Evolutionary conservation across 345 rosid species (phyloP), one percentile per base, ranked within the genome.

Genomic region (Xanthoceras sorbifolium): DNA sequence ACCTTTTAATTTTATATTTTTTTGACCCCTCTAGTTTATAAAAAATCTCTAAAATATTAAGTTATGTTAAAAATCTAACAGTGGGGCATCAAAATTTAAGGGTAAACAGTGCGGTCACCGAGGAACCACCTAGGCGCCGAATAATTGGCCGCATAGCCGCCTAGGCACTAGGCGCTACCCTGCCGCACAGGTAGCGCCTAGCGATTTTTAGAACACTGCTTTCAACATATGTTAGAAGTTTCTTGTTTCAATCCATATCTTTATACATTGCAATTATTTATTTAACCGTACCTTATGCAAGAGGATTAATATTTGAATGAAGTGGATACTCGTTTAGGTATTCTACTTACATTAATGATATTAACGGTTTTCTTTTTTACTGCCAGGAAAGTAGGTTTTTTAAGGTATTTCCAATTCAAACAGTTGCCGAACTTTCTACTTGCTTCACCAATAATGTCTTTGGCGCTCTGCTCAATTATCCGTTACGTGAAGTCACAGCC

Each of bases 371-470:
- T 52, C 36, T 6, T 14, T 63, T 79, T 77, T 40, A 28, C n/a
- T 79, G 72, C 76, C 81, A 95, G 99, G 97, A 89, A 93, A 79
- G 97, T 90, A 72, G 99, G 99, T 36, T 93, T 95, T 88, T 85
- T 95, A 86, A 90, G 72, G 71, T 93, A 92, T 83, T 95, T 95
- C 84, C 90, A 88, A 64, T 76, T 90, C 7, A 93, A 92, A 78
- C 99, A 93, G 84, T 74, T 95, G 82, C 99, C 99, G 61, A 95
- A 93, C 83, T 95, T 95, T 90, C 89, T 95, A 23, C 93, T 93
- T 31, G 99, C 98, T 77, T 90, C 99, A 38, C 99, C 99, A 7
- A 84, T 93, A 72, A 79, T 93, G 46, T 86, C 91, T 64, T 77
- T 90, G 80, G 90, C 97, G 23, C 75, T 91, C 69, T 93, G 87